Evolutionary conservation across 2,329 filamentous ascomycete species (phyloP).

Genomic region (Raffaelea ambrosiae): DNA sequence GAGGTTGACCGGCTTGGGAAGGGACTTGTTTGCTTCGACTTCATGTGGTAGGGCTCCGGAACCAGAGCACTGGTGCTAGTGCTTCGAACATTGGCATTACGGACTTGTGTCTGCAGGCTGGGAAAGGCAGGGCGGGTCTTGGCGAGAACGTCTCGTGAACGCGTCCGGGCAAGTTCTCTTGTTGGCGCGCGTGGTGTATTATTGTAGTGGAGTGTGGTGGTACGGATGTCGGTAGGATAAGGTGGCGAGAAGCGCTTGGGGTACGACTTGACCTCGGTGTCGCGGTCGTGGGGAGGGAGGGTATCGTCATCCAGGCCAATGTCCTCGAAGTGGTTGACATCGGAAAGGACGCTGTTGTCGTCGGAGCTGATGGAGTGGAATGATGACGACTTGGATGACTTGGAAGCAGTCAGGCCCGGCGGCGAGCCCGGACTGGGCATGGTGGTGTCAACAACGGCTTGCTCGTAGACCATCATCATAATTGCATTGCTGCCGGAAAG

Average conservation of each 20-base stretch:
- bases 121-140: constrained; percentile 33
- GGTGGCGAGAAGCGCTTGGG: constrained; percentile 42
- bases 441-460: constrained; percentile 29
- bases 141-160: constrained; percentile 9
- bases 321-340: constrained; percentile 83
- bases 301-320: constrained; percentile 69
- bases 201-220: constrained; percentile 19
- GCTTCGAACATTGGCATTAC: constrained; percentile 41
- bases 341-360: constrained; percentile 60
- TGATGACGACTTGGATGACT: constrained; percentile 86
- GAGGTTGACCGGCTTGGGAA: constrained; percentile 25
- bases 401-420: constrained; percentile 71
- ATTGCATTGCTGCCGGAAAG: constrained; percentile 4
- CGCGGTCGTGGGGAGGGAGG: constrained; percentile 22
- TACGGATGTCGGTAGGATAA: constrained; percentile 33
- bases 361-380: constrained; percentile 73
- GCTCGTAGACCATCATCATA: constrained; percentile 33
- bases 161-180: constrained; percentile 22
- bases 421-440: constrained; percentile 53
- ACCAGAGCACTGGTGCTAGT: constrained; percentile 31
- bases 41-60: constrained; percentile 16
- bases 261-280: constrained; percentile 26
- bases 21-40: background rate
- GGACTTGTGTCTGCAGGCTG: constrained; percentile 36
- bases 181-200: constrained; percentile 7